Conservation (phyloP, 2,329 filamentous ascomycete species). For the Cladophialophora yegresii region DNA sequence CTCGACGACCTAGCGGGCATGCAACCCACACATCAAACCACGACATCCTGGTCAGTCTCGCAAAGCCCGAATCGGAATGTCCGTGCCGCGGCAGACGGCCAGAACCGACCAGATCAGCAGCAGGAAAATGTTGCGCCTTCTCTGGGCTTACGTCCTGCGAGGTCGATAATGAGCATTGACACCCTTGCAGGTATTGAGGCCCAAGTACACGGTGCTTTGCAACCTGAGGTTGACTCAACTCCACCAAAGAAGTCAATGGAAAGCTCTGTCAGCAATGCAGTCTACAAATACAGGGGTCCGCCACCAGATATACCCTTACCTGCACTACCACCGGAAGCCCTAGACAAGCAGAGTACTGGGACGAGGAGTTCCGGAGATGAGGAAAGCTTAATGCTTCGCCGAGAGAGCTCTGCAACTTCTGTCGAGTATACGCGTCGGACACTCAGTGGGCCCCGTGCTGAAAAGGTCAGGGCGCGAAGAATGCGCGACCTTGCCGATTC, state of each 20-base stretch:
- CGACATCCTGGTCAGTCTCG: neutral
- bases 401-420: constrained; percentile 1
- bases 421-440: neutral
- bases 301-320: constrained; percentile 29
- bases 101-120: neutral
- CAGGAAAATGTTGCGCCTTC: neutral
- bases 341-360: neutral
- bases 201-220: constrained; percentile 17
- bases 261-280: constrained; percentile 2
- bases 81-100: neutral
- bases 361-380: neutral
- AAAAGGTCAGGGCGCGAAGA: constrained; percentile 24
- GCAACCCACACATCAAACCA: neutral
- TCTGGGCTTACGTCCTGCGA: constrained; percentile 16
- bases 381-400: neutral
- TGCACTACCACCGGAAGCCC: constrained; percentile 24
- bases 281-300: constrained; percentile 17
- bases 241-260: neutral
- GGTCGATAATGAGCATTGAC: constrained; percentile 28
- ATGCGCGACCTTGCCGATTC: constrained; percentile 25
- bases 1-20: neutral
- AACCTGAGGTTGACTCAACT: neutral
- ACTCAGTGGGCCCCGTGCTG: constrained; percentile 21
- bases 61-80: neutral
- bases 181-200: constrained; percentile 31